Evolutionary conservation across 2,329 filamentous ascomycete species (phyloP).

Genomic region (Fusarium bulbicola): DNA sequence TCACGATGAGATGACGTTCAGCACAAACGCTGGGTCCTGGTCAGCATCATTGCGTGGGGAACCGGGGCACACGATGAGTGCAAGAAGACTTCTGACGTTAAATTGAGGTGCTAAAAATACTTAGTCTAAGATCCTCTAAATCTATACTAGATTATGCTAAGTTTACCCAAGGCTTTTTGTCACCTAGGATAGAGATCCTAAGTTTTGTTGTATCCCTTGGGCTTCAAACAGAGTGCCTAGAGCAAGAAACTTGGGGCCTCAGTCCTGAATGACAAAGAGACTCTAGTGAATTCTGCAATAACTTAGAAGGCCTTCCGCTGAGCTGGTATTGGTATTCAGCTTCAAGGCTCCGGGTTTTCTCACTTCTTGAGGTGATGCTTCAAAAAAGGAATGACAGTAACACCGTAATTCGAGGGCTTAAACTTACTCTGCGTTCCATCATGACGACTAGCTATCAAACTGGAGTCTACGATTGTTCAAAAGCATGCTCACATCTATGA

Average conservation of each 20-base stretch:
- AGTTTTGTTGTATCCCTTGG: too few relatives aligned
- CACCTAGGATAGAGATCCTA: too few relatives aligned
- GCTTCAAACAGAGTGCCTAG: not conserved
- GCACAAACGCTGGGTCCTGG: constrained; percentile 40
- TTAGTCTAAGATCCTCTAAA: too few relatives aligned
- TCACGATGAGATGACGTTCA: constrained; percentile 49
- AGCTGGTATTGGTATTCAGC: not conserved
- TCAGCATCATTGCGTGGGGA: constrained; percentile 40
- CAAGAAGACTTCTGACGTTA: too few relatives aligned
- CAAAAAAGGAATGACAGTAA: not conserved
- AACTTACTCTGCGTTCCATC: not conserved
- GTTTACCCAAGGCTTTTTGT: too few relatives aligned
- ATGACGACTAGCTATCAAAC: not conserved
- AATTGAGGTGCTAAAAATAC: too few relatives aligned
- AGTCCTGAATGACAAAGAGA: not conserved
- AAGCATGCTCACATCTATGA: not conserved
- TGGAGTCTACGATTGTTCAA: not conserved
- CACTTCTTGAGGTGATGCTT: not conserved
- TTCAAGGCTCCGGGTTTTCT: not conserved
- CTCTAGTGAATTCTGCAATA: not conserved
- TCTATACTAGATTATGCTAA: too few relatives aligned
- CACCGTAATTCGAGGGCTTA: not conserved
- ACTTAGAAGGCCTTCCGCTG: not conserved
- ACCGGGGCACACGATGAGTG: constrained; percentile 25
- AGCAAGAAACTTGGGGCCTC: not conserved